phyloP scores from a whole-genome alignment of 225 moss, liverwort and hornwort genomes.

The Pleurozium schreberi region DNA sequence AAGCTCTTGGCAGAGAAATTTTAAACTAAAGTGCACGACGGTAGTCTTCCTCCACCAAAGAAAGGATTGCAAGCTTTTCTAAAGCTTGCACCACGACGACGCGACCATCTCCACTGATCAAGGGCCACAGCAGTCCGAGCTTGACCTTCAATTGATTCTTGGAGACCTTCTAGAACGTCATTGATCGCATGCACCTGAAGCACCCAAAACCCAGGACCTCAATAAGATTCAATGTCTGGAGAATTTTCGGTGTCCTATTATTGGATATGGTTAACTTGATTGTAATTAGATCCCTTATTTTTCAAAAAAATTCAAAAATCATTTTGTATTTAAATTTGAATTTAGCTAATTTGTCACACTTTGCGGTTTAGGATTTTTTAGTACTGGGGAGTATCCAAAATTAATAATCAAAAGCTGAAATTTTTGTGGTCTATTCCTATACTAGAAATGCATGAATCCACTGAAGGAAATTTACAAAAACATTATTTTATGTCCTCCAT shows the following conservation, averaged over 20 bases:
- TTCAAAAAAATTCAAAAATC: too few species aligned
- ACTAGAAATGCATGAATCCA: too few species aligned
- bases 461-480: too few species aligned
- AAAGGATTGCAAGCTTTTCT: neutral
- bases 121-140: neutral
- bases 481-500: too few species aligned
- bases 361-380: too few species aligned
- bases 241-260: neutral
- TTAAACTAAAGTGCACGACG: neutral
- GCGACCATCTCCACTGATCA: neutral
- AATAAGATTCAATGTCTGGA: neutral
- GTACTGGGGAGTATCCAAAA: too few species aligned
- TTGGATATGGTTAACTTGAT: too few species aligned
- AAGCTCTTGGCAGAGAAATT: neutral
- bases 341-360: too few species aligned
- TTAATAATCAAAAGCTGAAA: too few species aligned
- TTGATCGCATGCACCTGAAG: neutral
- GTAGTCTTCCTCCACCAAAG: neutral
- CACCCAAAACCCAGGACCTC: neutral
- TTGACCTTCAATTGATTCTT: neutral
- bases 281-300: too few species aligned
- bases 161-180: neutral
- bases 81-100: neutral
- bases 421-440: too few species aligned
- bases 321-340: too few species aligned